Percentiles rank a stretch among this genome's conserved stretches.
Conservation (phyloP, 768 basidiomycete genomes). For the Neoboletus brunneissimus region DNA sequence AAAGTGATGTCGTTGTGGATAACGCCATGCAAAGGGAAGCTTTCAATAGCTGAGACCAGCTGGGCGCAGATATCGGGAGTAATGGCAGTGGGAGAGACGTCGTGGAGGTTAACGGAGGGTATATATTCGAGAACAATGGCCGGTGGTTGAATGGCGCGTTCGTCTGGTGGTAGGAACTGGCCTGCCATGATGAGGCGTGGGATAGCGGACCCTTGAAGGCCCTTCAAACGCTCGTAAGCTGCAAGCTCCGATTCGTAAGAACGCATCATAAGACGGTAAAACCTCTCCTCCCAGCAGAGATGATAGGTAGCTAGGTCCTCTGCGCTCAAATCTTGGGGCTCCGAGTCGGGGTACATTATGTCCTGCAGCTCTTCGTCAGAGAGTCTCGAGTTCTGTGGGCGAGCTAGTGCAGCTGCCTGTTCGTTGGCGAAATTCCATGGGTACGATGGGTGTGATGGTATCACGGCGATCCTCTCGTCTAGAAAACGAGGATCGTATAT, state of each 20-base stretch:
- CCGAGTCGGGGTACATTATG: not conserved
- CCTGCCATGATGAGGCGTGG: not conserved
- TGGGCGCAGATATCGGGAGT: not conserved
- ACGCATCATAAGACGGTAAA: not conserved
- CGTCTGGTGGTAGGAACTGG: not conserved
- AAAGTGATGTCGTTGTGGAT: conserved; percentile 1
- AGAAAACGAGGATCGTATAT: conserved; percentile 9
- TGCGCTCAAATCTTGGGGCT: not conserved
- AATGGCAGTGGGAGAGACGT: not conserved
- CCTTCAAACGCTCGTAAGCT: not conserved
- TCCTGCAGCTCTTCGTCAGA: not conserved
- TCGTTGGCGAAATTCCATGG: not conserved
- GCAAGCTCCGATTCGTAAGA: not conserved
- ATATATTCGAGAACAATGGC: conserved; percentile 6
- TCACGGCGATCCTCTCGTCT: not conserved
- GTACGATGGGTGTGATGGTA: not conserved
- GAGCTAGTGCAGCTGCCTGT: not conserved
- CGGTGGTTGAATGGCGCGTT: not conserved
- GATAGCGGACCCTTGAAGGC: conserved; percentile 1
- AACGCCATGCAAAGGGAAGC: not conserved
- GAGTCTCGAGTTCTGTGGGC: not conserved
- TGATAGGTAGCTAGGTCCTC: not conserved
- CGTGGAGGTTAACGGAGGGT: not conserved
- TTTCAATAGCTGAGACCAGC: not conserved
- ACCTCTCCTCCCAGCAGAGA: not conserved